A percentile compares a stretch with the other conserved stretches of the same genome.
Conservation (phyloP, 352 stramenopile species). For the Phytophthora litchii region DNA sequence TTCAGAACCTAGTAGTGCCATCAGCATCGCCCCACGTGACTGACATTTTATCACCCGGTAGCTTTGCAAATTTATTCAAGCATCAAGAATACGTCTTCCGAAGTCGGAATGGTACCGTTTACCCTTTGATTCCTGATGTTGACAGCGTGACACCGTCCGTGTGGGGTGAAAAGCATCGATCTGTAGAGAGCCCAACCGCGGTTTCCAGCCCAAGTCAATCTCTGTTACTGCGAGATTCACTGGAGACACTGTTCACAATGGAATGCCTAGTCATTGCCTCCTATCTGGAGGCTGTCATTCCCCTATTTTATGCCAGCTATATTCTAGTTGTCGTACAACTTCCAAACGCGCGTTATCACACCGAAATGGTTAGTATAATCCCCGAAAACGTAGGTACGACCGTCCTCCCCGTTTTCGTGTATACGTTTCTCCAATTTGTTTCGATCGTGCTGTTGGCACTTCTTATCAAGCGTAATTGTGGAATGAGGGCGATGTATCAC, state of each 20-base stretch:
- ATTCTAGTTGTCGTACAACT: constrained; percentile 21
- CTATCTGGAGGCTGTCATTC: constrained; percentile 44
- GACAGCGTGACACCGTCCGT: not conserved
- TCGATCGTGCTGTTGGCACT: constrained; percentile 20
- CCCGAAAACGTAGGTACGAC: constrained; percentile 1
- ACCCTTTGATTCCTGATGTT: constrained; percentile 1
- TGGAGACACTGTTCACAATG: constrained; percentile 30
- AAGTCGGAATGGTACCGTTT: constrained; percentile 3
- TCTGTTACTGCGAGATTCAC: constrained; percentile 11
- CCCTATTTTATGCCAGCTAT: constrained; percentile 32
- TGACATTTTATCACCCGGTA: not conserved
- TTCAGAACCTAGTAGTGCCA: not conserved
- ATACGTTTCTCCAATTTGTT: constrained; percentile 22
- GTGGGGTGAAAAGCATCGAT: not conserved
- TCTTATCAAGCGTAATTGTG: constrained; percentile 17
- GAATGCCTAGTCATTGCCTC: constrained; percentile 40
- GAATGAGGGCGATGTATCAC: constrained; percentile 20
- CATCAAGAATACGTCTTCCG: not conserved
- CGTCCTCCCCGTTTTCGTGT: constrained; percentile 23
- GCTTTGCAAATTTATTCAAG: not conserved
- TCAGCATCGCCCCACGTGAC: not conserved
- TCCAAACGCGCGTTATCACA: constrained; percentile 34
- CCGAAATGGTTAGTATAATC: constrained; percentile 23
- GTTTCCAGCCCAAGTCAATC: not conserved
- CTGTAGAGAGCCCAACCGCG: not conserved